Evolutionary conservation across 1,284 basidiomycete species (phyloP).

Genomic region (Pseudozyma thailandica): DNA sequence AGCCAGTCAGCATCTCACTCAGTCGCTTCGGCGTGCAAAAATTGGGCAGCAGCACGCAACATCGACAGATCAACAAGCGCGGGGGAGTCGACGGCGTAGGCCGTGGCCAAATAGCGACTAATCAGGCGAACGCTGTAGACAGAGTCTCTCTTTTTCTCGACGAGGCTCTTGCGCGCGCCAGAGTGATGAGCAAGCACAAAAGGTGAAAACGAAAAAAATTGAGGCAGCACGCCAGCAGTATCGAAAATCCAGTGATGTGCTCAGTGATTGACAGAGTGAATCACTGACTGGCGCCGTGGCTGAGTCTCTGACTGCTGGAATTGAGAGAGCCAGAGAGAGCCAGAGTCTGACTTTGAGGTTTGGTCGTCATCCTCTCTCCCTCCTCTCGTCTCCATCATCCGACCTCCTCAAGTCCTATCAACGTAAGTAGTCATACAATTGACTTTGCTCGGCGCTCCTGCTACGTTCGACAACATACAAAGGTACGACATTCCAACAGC

Average conservation of each 20-base stretch:
- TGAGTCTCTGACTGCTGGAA: constrained; percentile 2
- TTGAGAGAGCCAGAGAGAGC: constrained; percentile 7
- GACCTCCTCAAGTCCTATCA: constrained; percentile 45
- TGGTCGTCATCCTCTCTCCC: constrained; percentile 39
- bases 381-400: constrained; percentile 48
- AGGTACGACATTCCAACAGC: constrained; percentile 11
- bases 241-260: too few relatives aligned
- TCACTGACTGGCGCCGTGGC: constrained; percentile 9
- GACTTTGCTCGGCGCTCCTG: constrained; percentile 19
- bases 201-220: neutral
- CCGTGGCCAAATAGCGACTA: too few relatives aligned
- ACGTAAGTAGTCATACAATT: constrained; percentile 35
- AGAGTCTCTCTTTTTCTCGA: too few relatives aligned
- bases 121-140: too few relatives aligned
- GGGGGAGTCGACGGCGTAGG: too few relatives aligned
- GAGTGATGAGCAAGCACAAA: constrained; percentile 1
- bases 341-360: constrained; percentile 36
- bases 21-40: neutral
- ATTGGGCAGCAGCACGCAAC: constrained; percentile 5
- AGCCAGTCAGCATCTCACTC: neutral
- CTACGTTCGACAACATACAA: constrained; percentile 9
- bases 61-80: too few relatives aligned
- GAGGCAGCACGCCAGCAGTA: constrained; percentile 11
- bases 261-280: neutral
- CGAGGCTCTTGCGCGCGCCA: neutral